Evolutionary conservation across 2,329 filamentous ascomycete genomes (phyloP).

Genomic region (Cercospora sp.): DNA sequence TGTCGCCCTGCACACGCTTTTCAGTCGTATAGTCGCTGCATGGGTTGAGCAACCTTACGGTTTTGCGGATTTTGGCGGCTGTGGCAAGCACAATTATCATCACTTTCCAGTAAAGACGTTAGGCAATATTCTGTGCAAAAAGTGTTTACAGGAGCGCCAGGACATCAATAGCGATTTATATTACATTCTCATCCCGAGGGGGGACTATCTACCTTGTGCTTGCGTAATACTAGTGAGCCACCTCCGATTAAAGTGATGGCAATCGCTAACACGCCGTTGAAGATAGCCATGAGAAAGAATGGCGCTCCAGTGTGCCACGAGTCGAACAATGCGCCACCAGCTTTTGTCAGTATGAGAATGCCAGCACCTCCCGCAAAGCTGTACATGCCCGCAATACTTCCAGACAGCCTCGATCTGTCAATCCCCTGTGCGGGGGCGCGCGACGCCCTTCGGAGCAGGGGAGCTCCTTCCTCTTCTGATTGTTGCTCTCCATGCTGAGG

Average conservation of each 20-base stretch:
- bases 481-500: background rate
- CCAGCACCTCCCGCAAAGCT: constrained; percentile 86
- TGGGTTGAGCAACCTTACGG: too few species aligned
- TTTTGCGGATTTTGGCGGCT: background rate
- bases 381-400: constrained; percentile 92
- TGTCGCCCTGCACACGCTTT: background rate
- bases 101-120: background rate
- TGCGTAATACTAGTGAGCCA: constrained; percentile 13
- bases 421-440: background rate
- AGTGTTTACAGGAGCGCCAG: background rate
- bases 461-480: constrained; percentile 30
- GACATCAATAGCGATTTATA: background rate
- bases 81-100: background rate
- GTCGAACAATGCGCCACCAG: constrained; percentile 87
- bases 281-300: constrained; percentile 90
- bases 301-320: constrained; percentile 70
- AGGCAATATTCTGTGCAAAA: background rate
- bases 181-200: background rate
- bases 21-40: too few species aligned
- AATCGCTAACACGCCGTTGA: constrained; percentile 73
- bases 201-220: constrained; percentile 2
- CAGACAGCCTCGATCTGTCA: constrained; percentile 66
- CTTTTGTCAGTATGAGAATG: constrained; percentile 86
- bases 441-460: constrained; percentile 27
- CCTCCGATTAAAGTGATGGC: constrained; percentile 34